Percentiles rank a stretch among this genome's conserved stretches.
These are phyloP conservation scores for Neurospora hispaniola DNA, from an alignment of 495 filamentous ascomycete species.

Conservation along the genomic window DNA sequence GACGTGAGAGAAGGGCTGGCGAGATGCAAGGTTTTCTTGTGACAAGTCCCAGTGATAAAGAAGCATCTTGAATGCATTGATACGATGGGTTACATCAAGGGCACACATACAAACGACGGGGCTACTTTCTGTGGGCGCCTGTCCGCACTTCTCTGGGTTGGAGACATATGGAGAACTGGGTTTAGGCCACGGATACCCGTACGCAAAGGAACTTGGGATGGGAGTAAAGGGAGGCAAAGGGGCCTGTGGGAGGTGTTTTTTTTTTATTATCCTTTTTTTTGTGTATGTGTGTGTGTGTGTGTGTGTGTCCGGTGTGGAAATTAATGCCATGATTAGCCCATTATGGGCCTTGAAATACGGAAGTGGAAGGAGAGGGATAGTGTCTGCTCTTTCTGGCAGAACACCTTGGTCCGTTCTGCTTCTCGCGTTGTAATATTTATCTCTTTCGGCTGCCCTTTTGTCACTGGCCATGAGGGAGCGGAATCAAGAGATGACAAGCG, in stretches of 20 bases:
- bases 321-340: neutral
- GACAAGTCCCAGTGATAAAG: neutral
- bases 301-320: neutral
- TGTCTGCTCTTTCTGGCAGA: neutral
- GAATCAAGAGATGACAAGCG: neutral
- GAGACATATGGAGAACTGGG: neutral
- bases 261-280: neutral
- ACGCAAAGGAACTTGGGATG: neutral
- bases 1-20: neutral
- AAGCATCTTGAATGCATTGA: neutral
- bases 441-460: neutral
- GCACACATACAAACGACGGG: neutral
- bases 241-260: neutral
- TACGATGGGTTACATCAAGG: neutral
- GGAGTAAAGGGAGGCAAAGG: neutral
- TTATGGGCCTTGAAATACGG: neutral
- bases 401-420: neutral
- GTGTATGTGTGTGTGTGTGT: no score
- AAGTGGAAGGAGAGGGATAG: neutral
- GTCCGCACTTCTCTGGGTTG: neutral
- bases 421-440: neutral
- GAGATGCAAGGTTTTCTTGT: neutral
- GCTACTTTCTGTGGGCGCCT: neutral
- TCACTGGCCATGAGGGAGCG: neutral
- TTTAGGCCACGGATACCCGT: neutral